Percentiles rank a stretch among this genome's conserved stretches.
Conservation (phyloP, 495 filamentous ascomycete species). For the Aspergillus conjunctus region DNA sequence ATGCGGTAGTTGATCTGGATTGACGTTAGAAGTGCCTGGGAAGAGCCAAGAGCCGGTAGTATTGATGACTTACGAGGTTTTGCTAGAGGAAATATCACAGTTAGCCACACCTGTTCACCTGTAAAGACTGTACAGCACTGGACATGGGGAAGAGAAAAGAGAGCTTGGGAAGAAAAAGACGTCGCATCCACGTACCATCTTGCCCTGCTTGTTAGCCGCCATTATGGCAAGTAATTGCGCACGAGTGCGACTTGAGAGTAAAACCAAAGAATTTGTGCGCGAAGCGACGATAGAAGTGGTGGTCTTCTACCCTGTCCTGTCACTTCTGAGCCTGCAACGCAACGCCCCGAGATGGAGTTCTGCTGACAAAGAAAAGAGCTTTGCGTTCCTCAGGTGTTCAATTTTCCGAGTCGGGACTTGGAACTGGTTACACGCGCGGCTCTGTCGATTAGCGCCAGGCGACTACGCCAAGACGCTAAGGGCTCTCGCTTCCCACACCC, state of each 20-base stretch:
- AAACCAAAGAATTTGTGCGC: slow-evolving; percentile 56
- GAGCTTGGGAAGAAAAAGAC: slow-evolving; percentile 34
- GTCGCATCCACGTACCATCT: slow-evolving; percentile 79
- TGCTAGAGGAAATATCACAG: slow-evolving; percentile 62
- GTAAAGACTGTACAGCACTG: not conserved
- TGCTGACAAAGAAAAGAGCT: slow-evolving; percentile 17
- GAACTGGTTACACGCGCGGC: slow-evolving; percentile 24
- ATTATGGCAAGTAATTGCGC: slow-evolving; percentile 63
- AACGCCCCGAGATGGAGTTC: slow-evolving; percentile 23
- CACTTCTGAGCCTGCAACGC: slow-evolving; percentile 22
- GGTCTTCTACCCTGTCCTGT: slow-evolving; percentile 29
- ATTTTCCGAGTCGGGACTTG: slow-evolving; percentile 11
- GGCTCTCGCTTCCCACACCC: slow-evolving; percentile 48
- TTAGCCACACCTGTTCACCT: slow-evolving; percentile 58
- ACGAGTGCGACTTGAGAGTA: slow-evolving; percentile 66
- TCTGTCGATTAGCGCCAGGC: slow-evolving; percentile 28
- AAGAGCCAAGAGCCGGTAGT: not conserved
- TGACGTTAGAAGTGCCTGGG: slow-evolving; percentile 31
- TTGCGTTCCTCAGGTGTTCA: slow-evolving; percentile 8
- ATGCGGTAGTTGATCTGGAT: slow-evolving; percentile 97
- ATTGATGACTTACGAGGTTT: slow-evolving; percentile 81
- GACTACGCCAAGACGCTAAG: slow-evolving; percentile 39
- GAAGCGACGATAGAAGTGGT: slow-evolving; percentile 27
- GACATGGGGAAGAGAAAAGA: not conserved
- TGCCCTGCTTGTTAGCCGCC: slow-evolving; percentile 91